These are phyloP conservation scores for Barnettozyma vustinii DNA, from an alignment of 805 yeast genomes.

Conservation along the genomic window DNA sequence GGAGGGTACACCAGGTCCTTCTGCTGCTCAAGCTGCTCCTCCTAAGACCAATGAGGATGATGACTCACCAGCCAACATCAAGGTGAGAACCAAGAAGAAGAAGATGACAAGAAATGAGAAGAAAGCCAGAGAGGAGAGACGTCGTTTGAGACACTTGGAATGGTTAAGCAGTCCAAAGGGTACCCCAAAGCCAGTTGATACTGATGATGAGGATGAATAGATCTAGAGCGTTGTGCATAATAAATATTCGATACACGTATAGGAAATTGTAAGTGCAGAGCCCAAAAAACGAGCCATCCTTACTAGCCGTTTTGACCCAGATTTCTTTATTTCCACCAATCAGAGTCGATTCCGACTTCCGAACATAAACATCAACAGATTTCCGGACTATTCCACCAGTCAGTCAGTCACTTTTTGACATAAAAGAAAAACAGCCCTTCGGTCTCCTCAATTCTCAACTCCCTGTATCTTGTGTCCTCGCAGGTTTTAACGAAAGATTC, in stretches of 20 bases:
- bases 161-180: constrained; percentile 98
- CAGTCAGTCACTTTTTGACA: not conserved
- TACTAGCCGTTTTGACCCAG: too few relatives aligned
- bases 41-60: constrained; percentile 55
- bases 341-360: too few relatives aligned
- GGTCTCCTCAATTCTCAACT: too few relatives aligned
- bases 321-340: too few relatives aligned
- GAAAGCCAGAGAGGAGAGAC: constrained; percentile 86
- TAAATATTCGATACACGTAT: not conserved
- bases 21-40: constrained; percentile 30
- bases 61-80: constrained; percentile 94
- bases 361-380: not conserved
- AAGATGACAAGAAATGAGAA: constrained; percentile 95
- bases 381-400: not conserved
- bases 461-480: too few relatives aligned
- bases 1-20: constrained; percentile 40
- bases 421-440: too few relatives aligned
- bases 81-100: constrained; percentile 90
- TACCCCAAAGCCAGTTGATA: constrained; percentile 89
- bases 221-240: not conserved
- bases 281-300: too few relatives aligned
- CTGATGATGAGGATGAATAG: constrained; percentile 80
- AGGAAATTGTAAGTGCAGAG: too few relatives aligned
- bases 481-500: too few relatives aligned
- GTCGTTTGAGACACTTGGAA: constrained; percentile 88